phyloP scores from a whole-genome alignment of 2,329 filamentous ascomycete species.

The Metarhizium anisopliae region DNA sequence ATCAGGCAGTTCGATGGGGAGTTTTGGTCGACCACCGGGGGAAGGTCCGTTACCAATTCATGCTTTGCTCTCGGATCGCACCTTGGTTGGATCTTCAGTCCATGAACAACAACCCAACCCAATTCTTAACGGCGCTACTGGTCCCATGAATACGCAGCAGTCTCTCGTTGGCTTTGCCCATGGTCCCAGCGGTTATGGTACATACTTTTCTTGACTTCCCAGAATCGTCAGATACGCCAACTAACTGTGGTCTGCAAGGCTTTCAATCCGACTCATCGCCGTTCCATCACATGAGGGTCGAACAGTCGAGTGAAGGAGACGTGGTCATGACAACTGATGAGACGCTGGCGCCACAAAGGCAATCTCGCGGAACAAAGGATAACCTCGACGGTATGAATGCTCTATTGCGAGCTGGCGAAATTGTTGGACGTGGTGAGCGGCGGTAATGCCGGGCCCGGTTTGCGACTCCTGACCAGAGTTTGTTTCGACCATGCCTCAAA shows the following conservation, averaged over 20 bases:
- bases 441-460: constrained; percentile 7
- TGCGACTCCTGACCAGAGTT: not conserved
- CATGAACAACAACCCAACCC: constrained; percentile 10
- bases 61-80: constrained; percentile 37
- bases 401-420: constrained; percentile 48
- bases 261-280: constrained; percentile 24
- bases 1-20: constrained; percentile 29
- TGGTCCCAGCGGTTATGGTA: constrained; percentile 27
- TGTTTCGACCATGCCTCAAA: not conserved
- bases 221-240: constrained; percentile 9
- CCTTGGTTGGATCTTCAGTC: constrained; percentile 11
- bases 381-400: constrained; percentile 50
- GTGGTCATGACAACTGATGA: constrained; percentile 21
- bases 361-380: constrained; percentile 12
- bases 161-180: constrained; percentile 14
- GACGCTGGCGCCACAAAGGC: constrained; percentile 9
- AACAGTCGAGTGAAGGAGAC: constrained; percentile 20
- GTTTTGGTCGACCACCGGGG: constrained; percentile 31
- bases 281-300: constrained; percentile 21
- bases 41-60: constrained; percentile 47
- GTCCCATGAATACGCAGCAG: constrained; percentile 16
- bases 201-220: constrained; percentile 9
- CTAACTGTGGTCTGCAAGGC: constrained; percentile 22
- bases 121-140: not conserved
- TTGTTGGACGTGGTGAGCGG: constrained; percentile 38